Evolutionary conservation across 2,329 filamentous ascomycete species (phyloP), one percentile per base, ranked within the genome.

Genomic region (Epichloe elymi): DNA sequence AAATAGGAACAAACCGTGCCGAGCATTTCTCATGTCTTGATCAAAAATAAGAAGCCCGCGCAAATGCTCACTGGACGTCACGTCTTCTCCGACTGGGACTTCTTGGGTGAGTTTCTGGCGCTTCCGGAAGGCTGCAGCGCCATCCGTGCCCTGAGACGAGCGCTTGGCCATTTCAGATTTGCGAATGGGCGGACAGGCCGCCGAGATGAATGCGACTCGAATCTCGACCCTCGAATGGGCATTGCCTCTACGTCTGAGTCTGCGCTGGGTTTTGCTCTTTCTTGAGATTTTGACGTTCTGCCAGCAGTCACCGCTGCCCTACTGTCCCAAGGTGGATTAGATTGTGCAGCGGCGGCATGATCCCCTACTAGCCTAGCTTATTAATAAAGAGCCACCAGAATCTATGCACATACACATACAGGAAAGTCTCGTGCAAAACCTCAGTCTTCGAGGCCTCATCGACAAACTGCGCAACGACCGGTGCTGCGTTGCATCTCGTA

Each of bases 21-120:
- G 78, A 60, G 83, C 74, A 66, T 79, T 73, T 61, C 73, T 70
- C 64, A 80, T 68, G 64, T 88, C 82, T 66, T 88, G 85, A 57
- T 85, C 75, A 61, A 89, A 89, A 51, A 74, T 68, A 40, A 93
- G 74, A 43, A 88, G 72, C 54, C 81, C 74, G 60, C 77, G 78
- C 53, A 93, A 72, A 61, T 93, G 85, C 49, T 79, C 74, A 55
- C 76, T 75, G 38, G 80, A 80, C 46, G 73, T 69, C 45, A 87
- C 73, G 38, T 83, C 78, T 56, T 84, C 80, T 11, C 74, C 76
- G 2, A 78, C 75, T 14, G 79, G 76, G 1, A 73, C 65, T 52
- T 80, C 74, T 56, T 80, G 75, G 5, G 73, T 68, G n/a, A 76
- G 67, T 61, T 78, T 79, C 54, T 74, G 73, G 55, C 77, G 74